phyloP scores from a whole-genome alignment of 2,329 filamentous ascomycete genomes.

The Ophiostoma ips region DNA sequence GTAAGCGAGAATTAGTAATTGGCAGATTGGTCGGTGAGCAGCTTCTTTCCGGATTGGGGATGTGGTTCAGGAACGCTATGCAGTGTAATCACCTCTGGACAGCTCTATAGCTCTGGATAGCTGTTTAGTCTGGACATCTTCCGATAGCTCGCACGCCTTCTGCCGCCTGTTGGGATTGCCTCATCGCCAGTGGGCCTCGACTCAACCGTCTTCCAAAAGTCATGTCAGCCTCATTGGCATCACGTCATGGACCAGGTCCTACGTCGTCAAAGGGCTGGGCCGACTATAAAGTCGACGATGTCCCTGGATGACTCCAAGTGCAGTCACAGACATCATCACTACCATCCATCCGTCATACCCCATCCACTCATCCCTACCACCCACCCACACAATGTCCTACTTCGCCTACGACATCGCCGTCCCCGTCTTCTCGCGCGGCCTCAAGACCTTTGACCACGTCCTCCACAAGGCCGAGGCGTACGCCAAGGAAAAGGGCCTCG shows the following conservation, averaged over 20 bases:
- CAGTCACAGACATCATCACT: no score
- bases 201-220: background rate
- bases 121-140: background rate
- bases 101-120: no score
- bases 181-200: background rate
- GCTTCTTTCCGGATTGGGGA: no score
- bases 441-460: slow-evolving; percentile 19
- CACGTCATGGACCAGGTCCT: background rate
- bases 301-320: background rate
- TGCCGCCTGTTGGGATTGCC: background rate
- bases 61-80: no score
- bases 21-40: no score
- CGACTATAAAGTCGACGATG: background rate
- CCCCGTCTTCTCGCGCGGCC: slow-evolving; percentile 14
- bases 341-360: background rate
- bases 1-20: no score
- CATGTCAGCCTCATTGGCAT: background rate
- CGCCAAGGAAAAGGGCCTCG: slow-evolving; percentile 18
- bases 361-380: slow-evolving; percentile 3
- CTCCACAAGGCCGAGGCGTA: slow-evolving; percentile 20
- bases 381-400: slow-evolving; percentile 18
- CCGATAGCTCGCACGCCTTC: background rate
- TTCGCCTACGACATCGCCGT: slow-evolving; percentile 20
- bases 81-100: no score
- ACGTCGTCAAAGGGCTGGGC: background rate